Base-by-base conservation (phyloP, 1,284 basidiomycete species). In the Hortiboletus rubellus region DNA sequence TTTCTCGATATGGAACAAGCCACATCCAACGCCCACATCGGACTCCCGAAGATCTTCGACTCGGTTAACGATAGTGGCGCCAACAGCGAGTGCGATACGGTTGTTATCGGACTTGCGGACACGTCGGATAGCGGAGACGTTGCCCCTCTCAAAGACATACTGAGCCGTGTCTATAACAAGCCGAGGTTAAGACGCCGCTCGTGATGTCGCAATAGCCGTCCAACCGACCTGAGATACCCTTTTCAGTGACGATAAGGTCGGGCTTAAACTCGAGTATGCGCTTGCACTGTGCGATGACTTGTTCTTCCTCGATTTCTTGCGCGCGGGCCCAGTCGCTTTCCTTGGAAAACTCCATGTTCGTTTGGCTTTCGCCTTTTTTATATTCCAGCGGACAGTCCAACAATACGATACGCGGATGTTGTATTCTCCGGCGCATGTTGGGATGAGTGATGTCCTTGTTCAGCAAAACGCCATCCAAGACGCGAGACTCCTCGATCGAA, bases 381-480 rank as follows among this genome's bases (percentile, higher is more conserved):
- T 99, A 98, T 78, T 99, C 97, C 55, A 98, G 78, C 17, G 96
- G 94, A 76, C 96, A 99, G 76, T 99, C 96, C 55, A 99, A 81
- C 47, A 99, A 77, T 34, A 98, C 79, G 60, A 98, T 92, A 24
- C 96, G 79, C 7, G 96, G 97, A 67, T 94, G 93, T 63, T 83
- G 84, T 73, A 98, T 99, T 64, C 94, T 80, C 60, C 96, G 77
- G 59, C 96, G 82, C 96, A 98, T 99, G 71, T 94, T 91, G 30
- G 96, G 96, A 75, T 99, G 97, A 0, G 96, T 98, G 65, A 99
- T 92, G 74, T 99, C 96, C 82, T 99, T 99, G 86, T 98, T 98
- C 70, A 99, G 76, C 90, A 99, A 96, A 59, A 99, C 90, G 52
- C 96, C 96, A 59, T 84, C 86, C 59, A 99, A 76, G 2, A 99